phyloP scores from a whole-genome alignment of 805 yeast species.

The Jamesozyma rosinii region DNA sequence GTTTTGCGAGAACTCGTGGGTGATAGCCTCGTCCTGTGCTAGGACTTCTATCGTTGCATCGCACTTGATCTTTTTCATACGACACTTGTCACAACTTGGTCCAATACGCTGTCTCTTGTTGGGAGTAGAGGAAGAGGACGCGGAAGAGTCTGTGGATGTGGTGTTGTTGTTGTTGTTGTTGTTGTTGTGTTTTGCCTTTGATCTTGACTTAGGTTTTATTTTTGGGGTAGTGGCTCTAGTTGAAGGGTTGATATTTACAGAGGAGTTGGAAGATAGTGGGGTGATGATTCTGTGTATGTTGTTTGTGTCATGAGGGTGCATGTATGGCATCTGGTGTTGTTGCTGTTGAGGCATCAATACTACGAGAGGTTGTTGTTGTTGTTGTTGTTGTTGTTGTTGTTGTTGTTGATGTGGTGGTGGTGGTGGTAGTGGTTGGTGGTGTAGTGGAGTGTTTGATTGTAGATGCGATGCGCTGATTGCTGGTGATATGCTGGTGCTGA shows the following conservation, averaged over 20 bases:
- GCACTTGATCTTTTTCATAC: slow-evolving; percentile 63
- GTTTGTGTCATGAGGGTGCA: neutral
- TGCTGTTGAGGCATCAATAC: neutral
- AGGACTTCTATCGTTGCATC: slow-evolving; percentile 51
- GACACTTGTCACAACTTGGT: slow-evolving; percentile 66
- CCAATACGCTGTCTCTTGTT: slow-evolving; percentile 53
- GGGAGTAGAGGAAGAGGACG: neutral
- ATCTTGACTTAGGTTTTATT: neutral
- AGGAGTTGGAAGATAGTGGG: neutral
- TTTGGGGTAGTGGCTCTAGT: neutral
- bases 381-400: neutral
- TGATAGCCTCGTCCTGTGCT: slow-evolving; percentile 19
- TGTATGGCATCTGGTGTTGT: neutral
- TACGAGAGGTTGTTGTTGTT: neutral
- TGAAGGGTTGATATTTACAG: neutral
- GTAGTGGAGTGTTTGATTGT: neutral
- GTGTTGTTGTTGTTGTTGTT: neutral
- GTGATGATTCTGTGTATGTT: neutral
- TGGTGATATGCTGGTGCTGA: neutral
- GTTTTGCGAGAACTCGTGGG: slow-evolving; percentile 12
- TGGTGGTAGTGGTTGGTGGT: neutral
- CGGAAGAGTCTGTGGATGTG: neutral
- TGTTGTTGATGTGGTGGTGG: neutral
- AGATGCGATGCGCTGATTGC: neutral
- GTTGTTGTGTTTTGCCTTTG: neutral